phyloP scores from a whole-genome alignment of 768 basidiomycete species.

The Mycena crocata region DNA sequence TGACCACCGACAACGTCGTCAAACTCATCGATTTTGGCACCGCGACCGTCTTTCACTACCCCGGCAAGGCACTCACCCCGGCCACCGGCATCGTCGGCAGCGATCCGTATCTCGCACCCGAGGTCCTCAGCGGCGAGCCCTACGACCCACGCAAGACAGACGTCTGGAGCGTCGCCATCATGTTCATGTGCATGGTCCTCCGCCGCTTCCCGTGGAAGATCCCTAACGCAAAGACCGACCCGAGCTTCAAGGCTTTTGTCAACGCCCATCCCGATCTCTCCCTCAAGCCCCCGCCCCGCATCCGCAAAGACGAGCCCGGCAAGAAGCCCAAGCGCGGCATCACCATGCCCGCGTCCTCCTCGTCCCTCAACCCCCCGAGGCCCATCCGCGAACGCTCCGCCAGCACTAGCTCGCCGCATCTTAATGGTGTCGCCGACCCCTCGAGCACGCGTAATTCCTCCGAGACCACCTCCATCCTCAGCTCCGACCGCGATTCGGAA shows the following conservation, averaged over 20 bases:
- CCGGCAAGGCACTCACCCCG: conserved; percentile 83
- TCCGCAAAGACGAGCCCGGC: conserved; percentile 31
- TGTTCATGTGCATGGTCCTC: conserved; percentile 99
- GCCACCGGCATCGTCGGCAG: conserved; percentile 95
- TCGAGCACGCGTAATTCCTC: conserved; percentile 53
- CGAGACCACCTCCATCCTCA: conserved; percentile 59
- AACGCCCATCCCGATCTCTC: conserved; percentile 91
- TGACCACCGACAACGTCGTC: conserved; percentile 94
- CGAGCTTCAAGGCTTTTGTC: conserved; percentile 92
- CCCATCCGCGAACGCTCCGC: conserved; percentile 47
- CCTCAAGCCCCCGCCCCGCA: conserved; percentile 57
- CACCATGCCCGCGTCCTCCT: conserved; percentile 49
- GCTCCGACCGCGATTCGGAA: conserved; percentile 51
- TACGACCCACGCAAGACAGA: conserved; percentile 99
- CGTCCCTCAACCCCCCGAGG: conserved; percentile 38
- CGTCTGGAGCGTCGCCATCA: conserved; percentile 98
- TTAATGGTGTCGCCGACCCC: conserved; percentile 44
- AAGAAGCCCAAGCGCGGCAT: conserved; percentile 45
- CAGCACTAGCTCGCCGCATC: conserved; percentile 45
- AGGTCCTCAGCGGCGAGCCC: conserved; percentile 81
- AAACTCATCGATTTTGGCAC: conserved; percentile 99
- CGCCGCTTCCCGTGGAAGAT: conserved; percentile 99
- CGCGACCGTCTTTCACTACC: conserved; percentile 99
- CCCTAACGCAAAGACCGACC: conserved; percentile 93
- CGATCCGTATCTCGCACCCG: conserved; percentile 98